Evolutionary conservation across 2,329 filamentous ascomycete species (phyloP).

Genomic region (Fusarium longipes): DNA sequence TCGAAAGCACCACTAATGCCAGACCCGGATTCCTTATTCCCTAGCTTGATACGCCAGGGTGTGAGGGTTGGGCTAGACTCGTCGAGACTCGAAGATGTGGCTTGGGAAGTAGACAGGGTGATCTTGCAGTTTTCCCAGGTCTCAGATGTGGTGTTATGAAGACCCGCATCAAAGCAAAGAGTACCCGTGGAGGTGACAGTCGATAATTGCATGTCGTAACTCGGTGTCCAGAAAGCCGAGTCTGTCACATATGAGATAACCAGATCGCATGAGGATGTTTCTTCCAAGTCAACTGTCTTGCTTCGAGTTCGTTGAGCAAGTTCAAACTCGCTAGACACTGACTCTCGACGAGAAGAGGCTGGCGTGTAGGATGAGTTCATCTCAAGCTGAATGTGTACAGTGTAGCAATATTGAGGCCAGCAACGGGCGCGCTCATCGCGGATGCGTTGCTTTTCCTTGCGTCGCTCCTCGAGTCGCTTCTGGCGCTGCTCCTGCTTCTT

Average conservation of each 20-base stretch:
- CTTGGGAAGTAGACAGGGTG: constrained; percentile 71
- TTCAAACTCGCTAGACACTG: constrained; percentile 64
- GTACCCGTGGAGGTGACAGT: constrained; percentile 63
- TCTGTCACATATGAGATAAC: constrained; percentile 69
- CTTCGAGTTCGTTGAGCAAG: constrained; percentile 57
- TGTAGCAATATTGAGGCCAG: constrained; percentile 63
- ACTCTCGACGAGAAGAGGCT: constrained; percentile 60
- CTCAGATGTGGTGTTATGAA: constrained; percentile 72
- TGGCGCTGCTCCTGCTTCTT: constrained; percentile 52
- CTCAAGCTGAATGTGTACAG: constrained; percentile 64
- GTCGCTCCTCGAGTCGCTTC: constrained; percentile 52
- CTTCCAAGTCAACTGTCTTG: constrained; percentile 30
- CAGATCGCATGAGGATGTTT: constrained; percentile 55
- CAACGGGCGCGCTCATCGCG: constrained; percentile 57
- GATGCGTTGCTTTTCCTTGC: constrained; percentile 58
- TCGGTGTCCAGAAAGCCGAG: constrained; percentile 68
- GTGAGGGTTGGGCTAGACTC: constrained; percentile 65
- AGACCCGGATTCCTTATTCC: constrained; percentile 39
- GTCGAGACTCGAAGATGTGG: constrained; percentile 65
- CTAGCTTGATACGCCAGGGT: constrained; percentile 68
- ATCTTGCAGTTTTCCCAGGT: constrained; percentile 71
- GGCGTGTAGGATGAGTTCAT: constrained; percentile 54
- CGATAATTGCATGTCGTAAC: constrained; percentile 71
- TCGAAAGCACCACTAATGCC: constrained; percentile 48
- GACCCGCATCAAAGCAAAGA: constrained; percentile 71